A percentile compares a stretch with the other conserved stretches of the same genome.
These are phyloP conservation scores for Lablab purpureus DNA, from an alignment of 306 rosid genomes.

Conservation along the genomic window DNA sequence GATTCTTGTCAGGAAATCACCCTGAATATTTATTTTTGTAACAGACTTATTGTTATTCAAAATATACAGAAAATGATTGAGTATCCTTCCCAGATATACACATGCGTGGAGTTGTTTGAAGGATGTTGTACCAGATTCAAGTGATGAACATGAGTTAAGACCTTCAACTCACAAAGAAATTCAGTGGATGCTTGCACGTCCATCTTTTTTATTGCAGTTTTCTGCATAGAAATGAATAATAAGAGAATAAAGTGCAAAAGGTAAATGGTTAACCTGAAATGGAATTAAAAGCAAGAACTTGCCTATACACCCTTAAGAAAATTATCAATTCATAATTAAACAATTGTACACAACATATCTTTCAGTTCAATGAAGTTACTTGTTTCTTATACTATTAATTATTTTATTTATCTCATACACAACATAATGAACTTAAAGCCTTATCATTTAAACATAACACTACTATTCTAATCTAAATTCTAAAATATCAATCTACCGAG, in stretches of 20 bases:
- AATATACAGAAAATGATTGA: background rate
- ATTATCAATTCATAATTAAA: background rate
- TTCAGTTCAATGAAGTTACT: slow-evolving; percentile 7
- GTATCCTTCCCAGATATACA: background rate
- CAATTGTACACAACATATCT: background rate
- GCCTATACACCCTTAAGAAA: background rate
- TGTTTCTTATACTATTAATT: background rate
- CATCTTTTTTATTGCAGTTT: slow-evolving; percentile 64
- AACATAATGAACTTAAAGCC: background rate
- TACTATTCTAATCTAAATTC: background rate
- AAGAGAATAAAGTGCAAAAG: background rate
- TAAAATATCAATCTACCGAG: background rate
- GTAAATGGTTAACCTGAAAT: background rate
- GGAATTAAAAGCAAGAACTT: background rate
- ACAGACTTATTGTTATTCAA: background rate
- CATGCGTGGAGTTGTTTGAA: slow-evolving; percentile 27
- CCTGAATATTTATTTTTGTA: background rate
- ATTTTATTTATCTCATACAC: background rate
- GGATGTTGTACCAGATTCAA: slow-evolving; percentile 76
- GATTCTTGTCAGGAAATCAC: background rate
- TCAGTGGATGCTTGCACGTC: slow-evolving; percentile 89
- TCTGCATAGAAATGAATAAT: slow-evolving; percentile 54
- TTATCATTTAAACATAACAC: background rate
- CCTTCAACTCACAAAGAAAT: slow-evolving; percentile 85
- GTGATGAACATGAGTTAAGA: slow-evolving; percentile 92